Conservation (phyloP, 192 early-diverging fungal genomes). For the Pecoramyces ruminantium region DNA sequence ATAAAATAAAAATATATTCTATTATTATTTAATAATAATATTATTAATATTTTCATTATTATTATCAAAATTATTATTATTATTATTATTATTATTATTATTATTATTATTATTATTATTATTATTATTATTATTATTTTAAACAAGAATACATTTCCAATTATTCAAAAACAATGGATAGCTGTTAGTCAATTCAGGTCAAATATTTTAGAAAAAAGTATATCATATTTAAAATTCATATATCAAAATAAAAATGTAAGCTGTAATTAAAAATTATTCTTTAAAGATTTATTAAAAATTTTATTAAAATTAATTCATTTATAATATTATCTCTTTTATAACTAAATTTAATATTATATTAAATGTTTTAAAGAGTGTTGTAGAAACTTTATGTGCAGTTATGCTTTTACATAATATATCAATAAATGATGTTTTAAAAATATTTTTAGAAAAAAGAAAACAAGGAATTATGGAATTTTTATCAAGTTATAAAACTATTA, state of each 20-base stretch:
- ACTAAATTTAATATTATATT: too few species aligned
- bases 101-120: background rate
- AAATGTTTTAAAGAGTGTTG: constrained; percentile 29
- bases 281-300: too few species aligned
- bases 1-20: too few species aligned
- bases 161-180: constrained; percentile 72
- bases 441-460: constrained; percentile 31
- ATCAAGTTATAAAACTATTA: constrained; percentile 3
- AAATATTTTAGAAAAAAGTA: constrained; percentile 56
- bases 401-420: constrained; percentile 48
- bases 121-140: background rate
- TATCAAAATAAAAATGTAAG: constrained; percentile 26
- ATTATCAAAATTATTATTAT: too few species aligned
- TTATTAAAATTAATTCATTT: too few species aligned
- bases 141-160: constrained; percentile 47
- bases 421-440: constrained; percentile 26
- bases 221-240: constrained; percentile 18
- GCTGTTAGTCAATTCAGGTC: constrained; percentile 52
- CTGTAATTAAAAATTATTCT: background rate
- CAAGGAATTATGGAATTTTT: constrained; percentile 19
- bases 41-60: too few species aligned
- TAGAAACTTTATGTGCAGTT: constrained; percentile 42
- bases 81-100: too few species aligned
- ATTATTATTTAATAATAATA: too few species aligned
- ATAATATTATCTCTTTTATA: too few species aligned